Conservation (phyloP, 306 rosid species). For the Phaseolus lunatus region DNA sequence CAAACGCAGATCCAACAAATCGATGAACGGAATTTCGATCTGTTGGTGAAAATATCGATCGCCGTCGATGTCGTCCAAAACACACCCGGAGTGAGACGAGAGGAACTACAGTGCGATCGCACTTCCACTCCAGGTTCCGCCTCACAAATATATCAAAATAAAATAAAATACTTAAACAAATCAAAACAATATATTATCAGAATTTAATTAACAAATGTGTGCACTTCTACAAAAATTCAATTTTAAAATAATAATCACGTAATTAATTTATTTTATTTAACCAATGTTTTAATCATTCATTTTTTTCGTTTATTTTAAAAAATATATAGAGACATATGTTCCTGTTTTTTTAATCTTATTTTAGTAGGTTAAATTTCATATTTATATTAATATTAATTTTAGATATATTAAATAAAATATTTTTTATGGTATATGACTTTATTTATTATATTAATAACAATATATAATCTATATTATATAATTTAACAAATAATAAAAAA, state of each 20-base stretch:
- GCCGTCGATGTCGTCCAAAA: background rate
- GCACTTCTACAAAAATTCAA: background rate
- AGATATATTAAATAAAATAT: no score
- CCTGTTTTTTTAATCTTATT: no score
- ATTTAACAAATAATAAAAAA: no score
- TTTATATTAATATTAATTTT: no score
- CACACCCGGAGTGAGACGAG: background rate
- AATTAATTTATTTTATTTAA: no score
- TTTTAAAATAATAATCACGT: background rate
- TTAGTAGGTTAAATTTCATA: no score
- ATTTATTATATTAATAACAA: no score
- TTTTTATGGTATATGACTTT: no score
- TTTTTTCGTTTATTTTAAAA: no score
- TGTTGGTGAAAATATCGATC: slow-evolving; percentile 24
- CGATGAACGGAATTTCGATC: slow-evolving; percentile 26
- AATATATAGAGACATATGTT: no score
- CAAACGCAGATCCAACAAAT: slow-evolving; percentile 46
- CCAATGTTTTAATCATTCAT: no score
- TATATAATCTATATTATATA: no score
- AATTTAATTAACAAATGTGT: background rate
- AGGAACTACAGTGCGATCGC: slow-evolving; percentile 10
- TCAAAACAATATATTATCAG: background rate
- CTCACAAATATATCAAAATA: background rate
- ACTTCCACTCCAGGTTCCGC: slow-evolving; percentile 14
- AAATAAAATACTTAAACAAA: background rate